Base-by-base conservation (phyloP, 495 filamentous ascomycete species). In the Chaetomium cochliodes region DNA sequence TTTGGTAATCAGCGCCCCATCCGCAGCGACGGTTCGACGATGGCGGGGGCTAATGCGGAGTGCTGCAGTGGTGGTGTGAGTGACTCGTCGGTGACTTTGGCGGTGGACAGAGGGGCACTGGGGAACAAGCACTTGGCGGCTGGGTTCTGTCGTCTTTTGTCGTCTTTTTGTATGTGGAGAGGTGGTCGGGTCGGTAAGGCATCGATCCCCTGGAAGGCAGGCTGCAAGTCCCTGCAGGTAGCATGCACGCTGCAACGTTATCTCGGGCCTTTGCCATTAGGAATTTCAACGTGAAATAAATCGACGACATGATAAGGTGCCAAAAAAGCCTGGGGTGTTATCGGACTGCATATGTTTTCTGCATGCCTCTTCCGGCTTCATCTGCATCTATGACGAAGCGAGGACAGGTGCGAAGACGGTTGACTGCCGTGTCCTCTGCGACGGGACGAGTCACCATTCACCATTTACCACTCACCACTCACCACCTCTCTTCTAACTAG, bases 1-100 rank as follows among this genome's bases (percentile, higher is more conserved):
- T 82, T 79, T 80, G 76, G 78, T 82, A 81, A 82, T 82, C 33
- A 54, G 44, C 33, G 53, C 52, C 41, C 62, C 42, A 15, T 30
- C 52, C 22, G 62, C 42, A 52, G 39, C 61, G 41, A 28, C 20
- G 62, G 44, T 42, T 53, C 37, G 15, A 52, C 59, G 28, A 37
- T 28, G 59, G 59, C 47, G 59, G 59, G 33, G 59, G 59, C 47
- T 39, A 26, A 25, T 62, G 59, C 42, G 41, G 51, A 63, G 39
- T 16, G 49, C 23, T 56, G 52, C 23, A 2, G 42, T 16, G 16
- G 11, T 52, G 12, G 44, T 51, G 23, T 7, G 12, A 16, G 54
- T 8, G n/a, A 58, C 62, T 46, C 26, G 9, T 18, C 0, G 0
- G 41, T 26, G 54, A 58, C 62, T 56, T 58, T 20, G 37, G 28